Base-by-base conservation (phyloP, 2,329 filamentous ascomycete species). In the Fusarium kyushuense region DNA sequence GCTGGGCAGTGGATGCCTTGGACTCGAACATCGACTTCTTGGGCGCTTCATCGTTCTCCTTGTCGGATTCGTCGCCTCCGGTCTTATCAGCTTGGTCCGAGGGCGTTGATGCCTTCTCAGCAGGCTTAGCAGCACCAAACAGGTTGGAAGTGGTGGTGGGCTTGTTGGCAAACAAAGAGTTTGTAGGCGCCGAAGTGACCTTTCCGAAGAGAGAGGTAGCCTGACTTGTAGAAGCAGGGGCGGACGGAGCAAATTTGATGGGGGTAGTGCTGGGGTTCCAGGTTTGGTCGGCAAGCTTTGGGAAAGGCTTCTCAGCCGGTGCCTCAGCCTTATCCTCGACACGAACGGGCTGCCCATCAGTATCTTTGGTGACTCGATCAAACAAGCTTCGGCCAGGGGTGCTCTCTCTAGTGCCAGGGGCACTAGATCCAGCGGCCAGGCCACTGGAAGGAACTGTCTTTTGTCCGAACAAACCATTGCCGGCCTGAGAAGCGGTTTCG, bases 371-470 rank as follows among this genome's bases (percentile, higher is more conserved):
- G 10, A 88, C 81, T 33, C 86, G 84, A 38, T 87, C 86, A 67
- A 88, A 88, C 16, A 88, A 72, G 73, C 86, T 87, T 45, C 81
- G 80, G 21, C 80, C 82, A 23, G 83, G 79, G 4, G 80, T 81
- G 59, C 79, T 80, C 41, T 84, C 82, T 6, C 81, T 79, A 3
- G 79, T 83, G 8, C 80, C 81, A 11, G 81, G 79, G 4, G 75
- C 75, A 65, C 77, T 81, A 3, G 81, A 81, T 8, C 53, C 68
- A 25, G 58, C 71, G n/a, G 69, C 64, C 41, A 71, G 58, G 17
- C 70, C 72, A 27, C 66, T 69, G 7, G 71, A 63, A 19, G 72
- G 67, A 13, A 75, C 74, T 23, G 79, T 76, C 67, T 82, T 74
- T 30, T 61, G 65, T n/a, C 54, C 67, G 38, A 77, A 76, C n/a